Evolutionary conservation across 2,329 filamentous ascomycete species (phyloP).

Genomic region (Phaeophleospora eucalypticola): DNA sequence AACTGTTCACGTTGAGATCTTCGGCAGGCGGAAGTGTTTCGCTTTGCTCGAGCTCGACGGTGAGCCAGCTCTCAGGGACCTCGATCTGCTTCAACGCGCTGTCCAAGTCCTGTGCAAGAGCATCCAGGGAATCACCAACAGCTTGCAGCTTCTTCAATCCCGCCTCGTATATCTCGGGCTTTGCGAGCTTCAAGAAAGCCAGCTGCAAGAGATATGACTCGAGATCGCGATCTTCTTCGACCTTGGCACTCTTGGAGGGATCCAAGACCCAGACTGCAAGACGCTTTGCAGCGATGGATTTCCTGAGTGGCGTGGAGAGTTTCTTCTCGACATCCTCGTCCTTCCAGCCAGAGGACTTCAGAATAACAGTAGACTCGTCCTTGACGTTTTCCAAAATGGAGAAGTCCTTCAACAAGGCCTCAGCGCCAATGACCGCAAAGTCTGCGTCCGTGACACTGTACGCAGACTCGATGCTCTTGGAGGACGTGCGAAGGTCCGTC

Average conservation of each 20-base stretch:
- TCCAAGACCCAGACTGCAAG: conserved; percentile 74
- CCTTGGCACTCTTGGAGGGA: conserved; percentile 60
- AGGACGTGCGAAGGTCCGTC: conserved; percentile 78
- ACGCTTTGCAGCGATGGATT: conserved; percentile 64
- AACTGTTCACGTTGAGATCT: conserved; percentile 73
- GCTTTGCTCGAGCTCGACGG: conserved; percentile 57
- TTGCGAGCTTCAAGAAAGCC: conserved; percentile 75
- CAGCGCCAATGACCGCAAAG: conserved; percentile 70
- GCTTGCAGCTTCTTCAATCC: conserved; percentile 65
- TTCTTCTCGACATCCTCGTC: conserved; percentile 88
- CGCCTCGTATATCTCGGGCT: conserved; percentile 60
- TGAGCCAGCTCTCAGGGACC: conserved; percentile 75
- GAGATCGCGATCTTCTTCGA: conserved; percentile 59
- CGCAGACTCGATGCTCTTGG: conserved; percentile 77
- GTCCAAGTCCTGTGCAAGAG: conserved; percentile 57
- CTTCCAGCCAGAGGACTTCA: conserved; percentile 76
- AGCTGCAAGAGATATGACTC: conserved; percentile 70
- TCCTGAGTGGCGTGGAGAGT: conserved; percentile 66
- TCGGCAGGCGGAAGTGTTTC: conserved; percentile 53
- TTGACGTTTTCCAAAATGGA: conserved; percentile 53
- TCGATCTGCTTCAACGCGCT: conserved; percentile 69
- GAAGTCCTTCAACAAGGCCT: conserved; percentile 74
- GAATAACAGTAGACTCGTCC: conserved; percentile 34
- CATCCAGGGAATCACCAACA: conserved; percentile 59
- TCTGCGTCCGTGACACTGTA: conserved; percentile 78